phyloP scores from a whole-genome alignment of 2,329 filamentous ascomycete species.

The Pseudogymnoascus sp. region DNA sequence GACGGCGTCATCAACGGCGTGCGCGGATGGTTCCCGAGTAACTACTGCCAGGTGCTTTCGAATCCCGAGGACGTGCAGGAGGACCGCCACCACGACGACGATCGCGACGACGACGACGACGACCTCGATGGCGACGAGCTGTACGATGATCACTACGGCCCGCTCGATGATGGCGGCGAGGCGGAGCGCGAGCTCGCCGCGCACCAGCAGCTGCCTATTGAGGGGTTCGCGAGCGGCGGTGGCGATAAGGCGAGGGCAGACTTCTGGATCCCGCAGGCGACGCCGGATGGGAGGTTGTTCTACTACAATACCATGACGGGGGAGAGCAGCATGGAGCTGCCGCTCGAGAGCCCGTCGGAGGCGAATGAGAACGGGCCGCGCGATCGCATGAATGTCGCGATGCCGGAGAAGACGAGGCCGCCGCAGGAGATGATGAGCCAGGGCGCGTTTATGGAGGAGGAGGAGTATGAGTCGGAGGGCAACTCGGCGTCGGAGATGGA shows the following conservation, averaged over 20 bases:
- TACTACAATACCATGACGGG: slow-evolving; percentile 98
- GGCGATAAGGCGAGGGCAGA: slow-evolving; percentile 71
- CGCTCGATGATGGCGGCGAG: slow-evolving; percentile 56
- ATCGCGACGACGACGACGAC: slow-evolving; percentile 43
- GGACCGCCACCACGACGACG: slow-evolving; percentile 53
- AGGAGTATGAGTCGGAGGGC: slow-evolving; percentile 79
- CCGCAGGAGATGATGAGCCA: slow-evolving; percentile 86
- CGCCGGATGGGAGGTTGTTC: slow-evolving; percentile 82
- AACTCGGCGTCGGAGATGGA: slow-evolving; percentile 82
- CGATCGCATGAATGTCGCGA: slow-evolving; percentile 78
- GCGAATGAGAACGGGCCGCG: slow-evolving; percentile 74
- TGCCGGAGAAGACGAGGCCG: slow-evolving; percentile 82
- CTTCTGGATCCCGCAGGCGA: slow-evolving; percentile 98
- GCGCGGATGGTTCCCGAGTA: slow-evolving; percentile 97
- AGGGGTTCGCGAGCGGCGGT: slow-evolving; percentile 45
- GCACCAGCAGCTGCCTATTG: slow-evolving; percentile 26
- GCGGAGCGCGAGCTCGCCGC: slow-evolving; percentile 49
- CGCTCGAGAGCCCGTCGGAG: slow-evolving; percentile 79
- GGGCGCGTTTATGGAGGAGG: slow-evolving; percentile 68
- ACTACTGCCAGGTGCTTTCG: slow-evolving; percentile 86
- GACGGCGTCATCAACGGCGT: slow-evolving; percentile 96
- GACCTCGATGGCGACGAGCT: slow-evolving; percentile 61
- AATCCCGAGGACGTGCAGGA: slow-evolving; percentile 66
- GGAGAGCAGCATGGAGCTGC: slow-evolving; percentile 88
- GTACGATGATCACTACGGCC: slow-evolving; percentile 45